Conservation (phyloP, 371 early-diverging fungal genomes). For the Mucor velutinosus region DNA sequence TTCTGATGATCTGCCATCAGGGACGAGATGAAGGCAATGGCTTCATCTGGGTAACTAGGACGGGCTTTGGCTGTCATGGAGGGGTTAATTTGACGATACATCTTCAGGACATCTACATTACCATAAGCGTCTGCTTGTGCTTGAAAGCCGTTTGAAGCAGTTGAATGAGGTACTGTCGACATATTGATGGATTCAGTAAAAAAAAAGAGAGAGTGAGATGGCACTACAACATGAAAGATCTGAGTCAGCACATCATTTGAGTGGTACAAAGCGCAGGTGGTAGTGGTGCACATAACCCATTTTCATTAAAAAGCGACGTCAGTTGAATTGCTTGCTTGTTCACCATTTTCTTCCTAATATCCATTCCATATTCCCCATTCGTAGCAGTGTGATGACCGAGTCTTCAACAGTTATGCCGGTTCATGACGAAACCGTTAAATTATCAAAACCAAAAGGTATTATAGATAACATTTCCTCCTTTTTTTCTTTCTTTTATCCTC, state of each 20-base stretch:
- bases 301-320: constrained; percentile 1
- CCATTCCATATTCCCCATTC: background rate
- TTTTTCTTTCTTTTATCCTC: background rate
- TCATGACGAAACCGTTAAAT: constrained; percentile 18
- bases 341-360: background rate
- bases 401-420: constrained; percentile 16
- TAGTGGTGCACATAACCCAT: background rate
- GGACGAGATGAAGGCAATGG: constrained; percentile 20
- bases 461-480: background rate
- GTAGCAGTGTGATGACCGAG: constrained; percentile 10
- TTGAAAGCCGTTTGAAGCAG: constrained; percentile 36
- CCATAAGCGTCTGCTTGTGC: constrained; percentile 36
- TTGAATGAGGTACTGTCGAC: constrained; percentile 17
- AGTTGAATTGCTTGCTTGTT: constrained; percentile 1
- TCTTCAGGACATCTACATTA: constrained; percentile 3
- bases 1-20: constrained; percentile 5
- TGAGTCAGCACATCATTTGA: background rate
- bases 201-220: background rate
- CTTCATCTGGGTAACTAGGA: constrained; percentile 39
- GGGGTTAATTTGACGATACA: background rate
- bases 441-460: constrained; percentile 13
- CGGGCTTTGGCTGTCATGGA: constrained; percentile 30
- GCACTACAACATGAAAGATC: background rate
- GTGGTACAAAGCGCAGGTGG: background rate
- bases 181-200: background rate